Conservation (phyloP, 2,329 filamentous ascomycete genomes). For the Calonectria pseudoreteaudii region DNA sequence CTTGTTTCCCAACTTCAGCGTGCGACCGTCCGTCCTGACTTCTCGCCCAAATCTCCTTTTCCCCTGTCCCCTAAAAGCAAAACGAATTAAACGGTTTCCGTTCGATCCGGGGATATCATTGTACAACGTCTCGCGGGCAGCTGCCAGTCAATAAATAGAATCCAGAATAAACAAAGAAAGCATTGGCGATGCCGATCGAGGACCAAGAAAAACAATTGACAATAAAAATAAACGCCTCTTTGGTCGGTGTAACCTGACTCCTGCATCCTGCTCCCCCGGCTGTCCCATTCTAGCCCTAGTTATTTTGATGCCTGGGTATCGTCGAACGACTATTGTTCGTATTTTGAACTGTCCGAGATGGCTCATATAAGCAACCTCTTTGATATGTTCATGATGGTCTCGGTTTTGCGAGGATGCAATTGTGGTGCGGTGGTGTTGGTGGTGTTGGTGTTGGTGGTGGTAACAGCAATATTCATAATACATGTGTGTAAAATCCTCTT, state of each 20-base stretch:
- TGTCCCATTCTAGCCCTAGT: neutral
- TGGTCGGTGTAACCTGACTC: conserved; percentile 5
- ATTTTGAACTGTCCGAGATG: neutral
- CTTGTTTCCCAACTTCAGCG: neutral
- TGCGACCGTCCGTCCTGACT: neutral
- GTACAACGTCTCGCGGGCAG: conserved; percentile 29
- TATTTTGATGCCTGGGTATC: conserved; percentile 1
- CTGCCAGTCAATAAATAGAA: neutral
- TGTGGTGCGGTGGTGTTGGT: neutral
- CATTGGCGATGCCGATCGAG: neutral
- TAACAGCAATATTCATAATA: conserved; percentile 17
- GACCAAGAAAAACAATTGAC: neutral
- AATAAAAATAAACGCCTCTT: conserved; percentile 8
- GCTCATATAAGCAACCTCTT: neutral
- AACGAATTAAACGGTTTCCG: conserved; percentile 25
- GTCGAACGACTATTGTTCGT: neutral
- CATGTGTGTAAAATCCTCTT: conserved; percentile 13
- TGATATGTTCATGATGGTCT: neutral
- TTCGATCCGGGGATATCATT: conserved; percentile 33
- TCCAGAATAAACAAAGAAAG: conserved; percentile 11
- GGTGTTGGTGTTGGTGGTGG: too few species aligned
- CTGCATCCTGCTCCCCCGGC: conserved; percentile 12
- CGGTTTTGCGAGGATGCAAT: conserved; percentile 4
- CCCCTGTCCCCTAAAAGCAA: conserved; percentile 26
- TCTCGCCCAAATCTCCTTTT: conserved; percentile 7